Evolutionary conservation across 495 filamentous ascomycete species (phyloP).

Genomic region (Xeromyces bisporus): DNA sequence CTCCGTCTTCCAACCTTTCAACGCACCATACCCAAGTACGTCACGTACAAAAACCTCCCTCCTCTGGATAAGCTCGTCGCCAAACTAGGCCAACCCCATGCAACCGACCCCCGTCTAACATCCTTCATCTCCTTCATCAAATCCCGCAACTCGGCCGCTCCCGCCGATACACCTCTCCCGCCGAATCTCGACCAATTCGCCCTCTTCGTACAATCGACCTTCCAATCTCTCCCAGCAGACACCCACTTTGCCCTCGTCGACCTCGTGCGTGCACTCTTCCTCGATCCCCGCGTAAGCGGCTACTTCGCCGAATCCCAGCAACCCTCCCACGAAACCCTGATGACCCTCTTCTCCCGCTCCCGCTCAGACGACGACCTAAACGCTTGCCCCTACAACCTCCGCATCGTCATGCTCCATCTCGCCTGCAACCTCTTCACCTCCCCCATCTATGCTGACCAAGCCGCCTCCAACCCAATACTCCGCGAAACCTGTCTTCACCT

Average conservation of each 20-base stretch:
- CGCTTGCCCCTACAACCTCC: constrained; percentile 58
- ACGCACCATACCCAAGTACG: constrained; percentile 41
- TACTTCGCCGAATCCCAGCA: constrained; percentile 63
- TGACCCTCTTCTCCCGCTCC: constrained; percentile 43
- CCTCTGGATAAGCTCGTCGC: constrained; percentile 69
- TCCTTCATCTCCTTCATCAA: constrained; percentile 47
- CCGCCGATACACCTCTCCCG: constrained; percentile 38
- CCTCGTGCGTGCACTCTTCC: constrained; percentile 56
- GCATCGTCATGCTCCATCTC: constrained; percentile 58
- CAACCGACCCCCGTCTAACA: constrained; percentile 33
- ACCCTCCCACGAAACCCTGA: constrained; percentile 38
- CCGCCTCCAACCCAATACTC: constrained; percentile 20
- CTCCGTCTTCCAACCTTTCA: constrained; percentile 55
- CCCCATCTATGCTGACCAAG: constrained; percentile 29
- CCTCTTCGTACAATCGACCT: constrained; percentile 14
- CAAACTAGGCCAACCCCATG: constrained; percentile 45
- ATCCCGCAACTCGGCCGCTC: constrained; percentile 19
- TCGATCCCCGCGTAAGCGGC: constrained; percentile 71
- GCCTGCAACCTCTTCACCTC: constrained; percentile 47
- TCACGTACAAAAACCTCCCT: constrained; percentile 63
- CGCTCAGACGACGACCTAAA: constrained; percentile 16
- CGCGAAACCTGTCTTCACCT: constrained; percentile 23
- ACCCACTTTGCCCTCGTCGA: constrained; percentile 67
- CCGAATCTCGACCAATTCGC: constrained; percentile 28
- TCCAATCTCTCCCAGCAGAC: constrained; percentile 15